phyloP scores from a whole-genome alignment of 2,329 filamentous ascomycete genomes.

The Pseudocercospora fuligena region DNA sequence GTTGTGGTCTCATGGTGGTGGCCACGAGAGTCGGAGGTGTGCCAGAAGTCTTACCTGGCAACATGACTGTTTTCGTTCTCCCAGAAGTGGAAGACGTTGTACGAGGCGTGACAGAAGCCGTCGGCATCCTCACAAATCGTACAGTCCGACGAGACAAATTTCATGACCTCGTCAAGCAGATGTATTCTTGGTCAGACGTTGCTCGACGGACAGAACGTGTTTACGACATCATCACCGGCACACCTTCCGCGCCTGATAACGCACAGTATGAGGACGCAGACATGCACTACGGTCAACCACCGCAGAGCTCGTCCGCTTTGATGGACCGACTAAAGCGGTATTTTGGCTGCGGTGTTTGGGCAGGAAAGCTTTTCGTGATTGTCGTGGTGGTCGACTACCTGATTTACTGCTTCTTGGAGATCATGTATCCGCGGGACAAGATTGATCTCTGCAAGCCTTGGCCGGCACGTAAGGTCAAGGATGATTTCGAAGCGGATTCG shows the following conservation, averaged over 20 bases:
- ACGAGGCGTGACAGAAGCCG: slow-evolving; percentile 84
- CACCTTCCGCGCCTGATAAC: slow-evolving; percentile 66
- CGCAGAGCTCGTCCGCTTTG: slow-evolving; percentile 77
- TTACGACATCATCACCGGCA: slow-evolving; percentile 88
- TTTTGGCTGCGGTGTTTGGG: slow-evolving; percentile 98
- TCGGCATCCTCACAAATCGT: slow-evolving; percentile 76
- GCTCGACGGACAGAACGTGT: slow-evolving; percentile 92
- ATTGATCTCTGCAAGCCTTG: slow-evolving; percentile 92
- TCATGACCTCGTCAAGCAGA: slow-evolving; percentile 94
- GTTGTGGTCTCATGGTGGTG: slow-evolving; percentile 93
- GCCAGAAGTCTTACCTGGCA: slow-evolving; percentile 89
- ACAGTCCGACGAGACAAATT: slow-evolving; percentile 85
- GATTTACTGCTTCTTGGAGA: slow-evolving; percentile 84
- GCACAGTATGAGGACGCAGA: slow-evolving; percentile 79
- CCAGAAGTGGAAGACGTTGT: slow-evolving; percentile 97
- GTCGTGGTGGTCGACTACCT: slow-evolving; percentile 94
- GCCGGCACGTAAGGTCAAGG: slow-evolving; percentile 56
- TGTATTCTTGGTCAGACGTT: slow-evolving; percentile 99
- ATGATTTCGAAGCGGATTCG: slow-evolving; percentile 10
- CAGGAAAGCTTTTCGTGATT: slow-evolving; percentile 93
- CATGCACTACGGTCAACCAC: slow-evolving; percentile 61
- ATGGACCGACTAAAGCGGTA: slow-evolving; percentile 96
- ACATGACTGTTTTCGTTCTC: slow-evolving; percentile 98
- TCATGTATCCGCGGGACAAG: slow-evolving; percentile 79
- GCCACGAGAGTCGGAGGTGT: slow-evolving; percentile 97